Conservation (phyloP, 2,329 filamentous ascomycete genomes). For the Xylariaceae sp. region DNA sequence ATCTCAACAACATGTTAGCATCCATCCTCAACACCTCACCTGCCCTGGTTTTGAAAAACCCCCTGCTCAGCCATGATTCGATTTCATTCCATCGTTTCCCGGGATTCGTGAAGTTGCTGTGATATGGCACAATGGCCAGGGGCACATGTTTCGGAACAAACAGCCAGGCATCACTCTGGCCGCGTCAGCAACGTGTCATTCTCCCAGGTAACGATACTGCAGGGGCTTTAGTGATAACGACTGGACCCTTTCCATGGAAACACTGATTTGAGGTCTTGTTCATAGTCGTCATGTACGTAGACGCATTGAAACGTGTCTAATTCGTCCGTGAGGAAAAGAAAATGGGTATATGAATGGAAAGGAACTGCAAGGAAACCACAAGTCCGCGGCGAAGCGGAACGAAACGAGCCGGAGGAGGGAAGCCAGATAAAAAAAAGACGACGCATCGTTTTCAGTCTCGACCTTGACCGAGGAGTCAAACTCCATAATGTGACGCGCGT, state of each 20-base stretch:
- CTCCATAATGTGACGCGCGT: neutral
- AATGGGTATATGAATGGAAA: slow-evolving; percentile 14
- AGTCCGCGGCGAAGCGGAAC: neutral
- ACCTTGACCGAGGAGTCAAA: neutral
- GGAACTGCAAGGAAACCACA: neutral
- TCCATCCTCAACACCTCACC: too few relatives aligned
- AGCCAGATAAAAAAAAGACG: neutral
- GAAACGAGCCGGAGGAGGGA: neutral
- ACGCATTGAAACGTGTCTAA: neutral
- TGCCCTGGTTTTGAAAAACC: too few relatives aligned
- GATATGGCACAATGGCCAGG: too few relatives aligned
- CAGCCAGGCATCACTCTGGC: too few relatives aligned
- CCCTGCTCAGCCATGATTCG: too few relatives aligned
- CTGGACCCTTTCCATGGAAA: neutral
- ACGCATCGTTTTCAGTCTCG: neutral
- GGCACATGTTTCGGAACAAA: too few relatives aligned
- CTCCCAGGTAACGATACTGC: too few relatives aligned
- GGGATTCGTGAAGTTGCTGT: too few relatives aligned
- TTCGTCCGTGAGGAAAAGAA: slow-evolving; percentile 4
- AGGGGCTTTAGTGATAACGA: neutral
- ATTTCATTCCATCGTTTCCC: too few relatives aligned
- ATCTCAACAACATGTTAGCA: too few relatives aligned
- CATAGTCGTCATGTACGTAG: neutral
- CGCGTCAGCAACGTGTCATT: too few relatives aligned
- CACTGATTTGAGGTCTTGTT: neutral